Conservation (phyloP, 2,329 filamentous ascomycete species). For the Colletotrichum orbiculare region DNA sequence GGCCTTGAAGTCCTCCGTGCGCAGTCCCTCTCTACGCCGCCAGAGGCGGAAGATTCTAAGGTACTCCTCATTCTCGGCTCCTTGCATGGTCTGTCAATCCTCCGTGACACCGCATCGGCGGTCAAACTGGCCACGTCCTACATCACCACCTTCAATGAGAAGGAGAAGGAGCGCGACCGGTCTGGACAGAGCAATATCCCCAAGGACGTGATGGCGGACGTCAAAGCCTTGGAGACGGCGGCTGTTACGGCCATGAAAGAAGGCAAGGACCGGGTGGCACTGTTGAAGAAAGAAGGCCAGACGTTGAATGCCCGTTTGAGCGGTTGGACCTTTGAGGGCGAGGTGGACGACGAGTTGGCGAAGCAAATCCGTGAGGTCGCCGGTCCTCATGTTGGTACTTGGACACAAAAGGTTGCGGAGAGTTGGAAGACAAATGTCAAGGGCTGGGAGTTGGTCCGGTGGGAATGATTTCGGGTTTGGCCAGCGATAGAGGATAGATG, state of each 20-base stretch:
- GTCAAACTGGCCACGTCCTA: slow-evolving; percentile 46
- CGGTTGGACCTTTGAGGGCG: slow-evolving; percentile 42
- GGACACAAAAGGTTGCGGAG: slow-evolving; percentile 38
- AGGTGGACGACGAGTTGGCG: slow-evolving; percentile 24
- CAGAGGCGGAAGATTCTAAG: slow-evolving; percentile 16
- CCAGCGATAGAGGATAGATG: neutral
- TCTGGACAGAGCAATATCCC: slow-evolving; percentile 51
- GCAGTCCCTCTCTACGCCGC: slow-evolving; percentile 20
- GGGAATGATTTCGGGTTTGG: slow-evolving; percentile 36
- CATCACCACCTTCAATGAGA: slow-evolving; percentile 50
- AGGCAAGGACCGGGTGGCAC: slow-evolving; percentile 45
- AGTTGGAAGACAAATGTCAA: slow-evolving; percentile 41
- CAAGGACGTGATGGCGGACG: slow-evolving; percentile 48
- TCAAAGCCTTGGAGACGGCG: slow-evolving; percentile 47
- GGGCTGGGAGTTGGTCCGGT: slow-evolving; percentile 41
- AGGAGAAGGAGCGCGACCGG: slow-evolving; percentile 52
- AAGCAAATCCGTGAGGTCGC: slow-evolving; percentile 27
- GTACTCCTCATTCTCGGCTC: slow-evolving; percentile 45
- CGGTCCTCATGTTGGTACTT: slow-evolving; percentile 25
- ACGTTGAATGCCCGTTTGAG: slow-evolving; percentile 43
- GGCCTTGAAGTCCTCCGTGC: slow-evolving; percentile 43
- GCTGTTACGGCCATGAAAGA: slow-evolving; percentile 47
- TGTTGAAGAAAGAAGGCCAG: slow-evolving; percentile 45
- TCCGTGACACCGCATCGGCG: slow-evolving; percentile 52
- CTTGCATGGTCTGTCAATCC: slow-evolving; percentile 49